phyloP scores from a whole-genome alignment of 140 eudicot genomes.

The Artemisia princeps region DNA sequence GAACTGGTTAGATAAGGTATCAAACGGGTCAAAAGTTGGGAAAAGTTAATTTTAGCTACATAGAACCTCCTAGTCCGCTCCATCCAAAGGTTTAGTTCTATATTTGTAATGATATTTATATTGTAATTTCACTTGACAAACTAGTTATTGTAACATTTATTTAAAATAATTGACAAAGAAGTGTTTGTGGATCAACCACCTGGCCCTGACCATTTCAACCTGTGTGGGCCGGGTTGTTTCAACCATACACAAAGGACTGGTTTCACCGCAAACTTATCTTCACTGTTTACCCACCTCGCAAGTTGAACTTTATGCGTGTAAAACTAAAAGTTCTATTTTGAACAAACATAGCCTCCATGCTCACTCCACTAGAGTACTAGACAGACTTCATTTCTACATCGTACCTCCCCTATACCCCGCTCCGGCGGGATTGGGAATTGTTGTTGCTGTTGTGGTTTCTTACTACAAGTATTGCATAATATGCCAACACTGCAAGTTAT shows the following conservation, averaged over 20 bases:
- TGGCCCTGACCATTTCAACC: no score
- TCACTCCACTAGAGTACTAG: slow-evolving; percentile 8
- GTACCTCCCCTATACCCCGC: no score
- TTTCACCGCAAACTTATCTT: no score
- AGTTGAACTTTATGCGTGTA: no score
- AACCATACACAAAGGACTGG: no score
- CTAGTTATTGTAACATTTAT: background rate
- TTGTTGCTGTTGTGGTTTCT: background rate
- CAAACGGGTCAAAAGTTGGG: background rate
- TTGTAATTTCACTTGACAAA: background rate
- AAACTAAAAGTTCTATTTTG: no score
- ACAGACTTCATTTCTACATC: background rate
- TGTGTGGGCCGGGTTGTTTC: no score
- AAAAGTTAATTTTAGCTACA: background rate
- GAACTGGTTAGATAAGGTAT: background rate
- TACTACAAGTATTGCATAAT: background rate
- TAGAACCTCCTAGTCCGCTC: background rate
- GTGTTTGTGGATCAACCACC: no score
- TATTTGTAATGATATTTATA: background rate
- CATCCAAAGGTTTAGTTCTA: background rate
- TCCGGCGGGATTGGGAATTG: background rate
- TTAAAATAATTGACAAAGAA: no score
- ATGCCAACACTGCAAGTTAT: slow-evolving; percentile 6
- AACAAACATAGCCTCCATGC: background rate
- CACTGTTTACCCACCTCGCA: no score